phyloP scores from a whole-genome alignment of 139 green algal species.

The Chlorella sp. region DNA sequence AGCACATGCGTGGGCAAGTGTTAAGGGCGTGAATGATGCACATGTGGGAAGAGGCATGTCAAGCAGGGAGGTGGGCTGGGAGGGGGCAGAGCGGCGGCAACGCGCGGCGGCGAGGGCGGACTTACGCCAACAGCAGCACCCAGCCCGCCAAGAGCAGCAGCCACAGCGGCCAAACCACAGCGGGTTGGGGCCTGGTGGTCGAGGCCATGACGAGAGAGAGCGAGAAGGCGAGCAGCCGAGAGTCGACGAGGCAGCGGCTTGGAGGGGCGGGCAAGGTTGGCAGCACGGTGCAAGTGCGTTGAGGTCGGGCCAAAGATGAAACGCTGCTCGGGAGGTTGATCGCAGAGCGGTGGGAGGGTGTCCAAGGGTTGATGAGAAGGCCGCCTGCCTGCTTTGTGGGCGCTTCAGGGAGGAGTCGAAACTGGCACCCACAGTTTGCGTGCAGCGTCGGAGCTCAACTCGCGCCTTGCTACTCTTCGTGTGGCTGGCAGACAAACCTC shows the following conservation, averaged over 20 bases:
- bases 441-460: no score
- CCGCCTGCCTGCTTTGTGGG: no score
- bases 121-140: slow-evolving; percentile 4
- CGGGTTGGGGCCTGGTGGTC: not conserved
- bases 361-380: no score
- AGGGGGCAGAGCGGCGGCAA: not conserved
- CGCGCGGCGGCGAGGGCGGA: not conserved
- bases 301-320: no score
- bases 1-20: not conserved
- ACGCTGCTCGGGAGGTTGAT: no score
- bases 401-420: no score
- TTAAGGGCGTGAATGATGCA: not conserved
- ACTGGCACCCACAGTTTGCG: no score
- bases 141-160: not conserved
- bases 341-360: no score
- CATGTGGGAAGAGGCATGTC: not conserved
- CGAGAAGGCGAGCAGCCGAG: no score
- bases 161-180: slow-evolving; percentile 17
- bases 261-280: not conserved
- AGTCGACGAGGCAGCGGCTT: not conserved
- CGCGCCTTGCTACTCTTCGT: no score
- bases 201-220: not conserved
- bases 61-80: no score
- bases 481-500: no score
- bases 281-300: not conserved